phyloP scores from a whole-genome alignment of 345 rosid species.

The Citrus glauca region DNA sequence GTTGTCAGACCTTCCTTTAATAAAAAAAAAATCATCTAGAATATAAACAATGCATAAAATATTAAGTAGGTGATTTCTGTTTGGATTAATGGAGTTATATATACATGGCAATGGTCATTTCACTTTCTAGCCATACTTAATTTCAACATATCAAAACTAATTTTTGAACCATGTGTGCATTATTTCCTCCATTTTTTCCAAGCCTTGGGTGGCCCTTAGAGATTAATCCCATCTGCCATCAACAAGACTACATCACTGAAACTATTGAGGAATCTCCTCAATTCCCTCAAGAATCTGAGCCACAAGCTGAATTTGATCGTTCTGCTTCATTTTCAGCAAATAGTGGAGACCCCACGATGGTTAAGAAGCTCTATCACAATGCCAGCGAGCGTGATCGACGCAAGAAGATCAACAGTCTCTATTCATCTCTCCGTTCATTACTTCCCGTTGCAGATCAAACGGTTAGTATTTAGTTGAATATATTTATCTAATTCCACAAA shows the following conservation, averaged over 20 bases:
- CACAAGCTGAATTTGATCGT: neutral
- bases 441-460: conserved; percentile 14
- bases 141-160: neutral
- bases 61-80: neutral
- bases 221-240: neutral
- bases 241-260: neutral
- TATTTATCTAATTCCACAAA: neutral
- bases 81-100: neutral
- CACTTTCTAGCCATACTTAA: neutral
- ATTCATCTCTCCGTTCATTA: conserved; percentile 27
- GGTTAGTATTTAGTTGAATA: neutral
- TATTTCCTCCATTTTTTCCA: neutral
- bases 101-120: neutral
- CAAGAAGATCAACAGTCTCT: conserved; percentile 30
- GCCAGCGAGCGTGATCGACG: conserved; percentile 34
- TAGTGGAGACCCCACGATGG: conserved; percentile 16
- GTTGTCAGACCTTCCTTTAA: neutral
- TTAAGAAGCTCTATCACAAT: conserved; percentile 37
- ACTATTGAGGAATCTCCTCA: neutral
- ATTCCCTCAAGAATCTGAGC: neutral
- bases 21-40: neutral
- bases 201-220: neutral
- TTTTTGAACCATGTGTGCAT: neutral
- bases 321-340: neutral
- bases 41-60: neutral